Percentiles rank a stretch among this genome's conserved stretches.
Conservation (phyloP, 495 filamentous ascomycete species). For the Chlorociboria aeruginascens region DNA sequence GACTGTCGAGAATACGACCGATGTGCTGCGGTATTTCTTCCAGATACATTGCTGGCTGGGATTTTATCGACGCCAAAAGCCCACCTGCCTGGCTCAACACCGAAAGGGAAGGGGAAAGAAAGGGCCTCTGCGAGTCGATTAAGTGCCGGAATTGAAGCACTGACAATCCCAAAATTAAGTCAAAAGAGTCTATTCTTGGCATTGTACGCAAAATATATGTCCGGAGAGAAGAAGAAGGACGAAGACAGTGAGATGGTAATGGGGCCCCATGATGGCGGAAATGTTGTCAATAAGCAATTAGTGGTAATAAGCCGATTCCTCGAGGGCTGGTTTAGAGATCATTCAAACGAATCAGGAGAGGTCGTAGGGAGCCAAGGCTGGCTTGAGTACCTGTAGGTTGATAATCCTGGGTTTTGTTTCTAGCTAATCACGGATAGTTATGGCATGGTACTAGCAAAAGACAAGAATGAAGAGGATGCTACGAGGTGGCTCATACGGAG, state of each 20-base stretch:
- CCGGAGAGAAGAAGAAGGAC: constrained; percentile 90
- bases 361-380: constrained; percentile 63
- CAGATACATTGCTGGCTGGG: constrained; percentile 53
- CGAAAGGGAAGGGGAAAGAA: constrained; percentile 29
- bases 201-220: constrained; percentile 82
- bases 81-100: constrained; percentile 25
- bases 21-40: constrained; percentile 81
- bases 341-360: constrained; percentile 44
- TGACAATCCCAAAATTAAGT: constrained; percentile 47
- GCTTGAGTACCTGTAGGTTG: constrained; percentile 66
- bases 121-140: constrained; percentile 16
- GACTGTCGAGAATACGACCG: constrained; percentile 94
- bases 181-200: constrained; percentile 89
- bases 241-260: constrained; percentile 97
- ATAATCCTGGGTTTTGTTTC: not conserved
- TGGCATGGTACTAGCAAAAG: constrained; percentile 78
- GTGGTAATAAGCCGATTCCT: constrained; percentile 60
- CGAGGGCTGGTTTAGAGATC: constrained; percentile 62
- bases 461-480: constrained; percentile 77
- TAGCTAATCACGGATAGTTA: constrained; percentile 31
- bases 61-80: constrained; percentile 33
- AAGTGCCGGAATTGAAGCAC: constrained; percentile 23
- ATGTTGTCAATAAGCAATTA: constrained; percentile 73
- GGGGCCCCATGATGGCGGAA: constrained; percentile 78
- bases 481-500: constrained; percentile 73